Percentiles rank a stretch among this genome's conserved stretches.
These are phyloP conservation scores for Acephala macrosclerotiorum DNA, from an alignment of 2,329 filamentous ascomycete species.

Conservation along the genomic window DNA sequence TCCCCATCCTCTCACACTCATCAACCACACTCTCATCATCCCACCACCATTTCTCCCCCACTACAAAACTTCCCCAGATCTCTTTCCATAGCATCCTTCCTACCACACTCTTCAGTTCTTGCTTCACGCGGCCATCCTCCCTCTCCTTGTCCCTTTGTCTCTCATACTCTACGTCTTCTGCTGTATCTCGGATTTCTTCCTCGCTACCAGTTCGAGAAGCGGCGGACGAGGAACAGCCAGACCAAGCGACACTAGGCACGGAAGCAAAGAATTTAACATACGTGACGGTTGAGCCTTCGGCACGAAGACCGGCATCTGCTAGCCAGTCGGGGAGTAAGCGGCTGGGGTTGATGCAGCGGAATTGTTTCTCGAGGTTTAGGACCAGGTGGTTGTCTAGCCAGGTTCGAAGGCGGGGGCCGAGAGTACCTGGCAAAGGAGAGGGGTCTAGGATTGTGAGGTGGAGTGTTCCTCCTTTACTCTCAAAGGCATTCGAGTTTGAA, in stretches of 20 bases:
- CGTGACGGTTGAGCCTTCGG: constrained; percentile 35
- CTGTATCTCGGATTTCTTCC: neutral
- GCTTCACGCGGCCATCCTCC: constrained; percentile 43
- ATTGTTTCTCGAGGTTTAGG: constrained; percentile 63
- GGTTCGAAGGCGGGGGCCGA: constrained; percentile 62
- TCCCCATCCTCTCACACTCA: constrained; percentile 61
- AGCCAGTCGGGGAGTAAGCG: constrained; percentile 66
- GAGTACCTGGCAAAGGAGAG: constrained; percentile 59
- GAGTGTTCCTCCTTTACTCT: constrained; percentile 55
- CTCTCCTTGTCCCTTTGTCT: constrained; percentile 13
- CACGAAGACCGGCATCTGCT: constrained; percentile 60
- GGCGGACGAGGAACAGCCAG: neutral
- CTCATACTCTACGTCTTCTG: constrained; percentile 23
- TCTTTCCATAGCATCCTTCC: constrained; percentile 67
- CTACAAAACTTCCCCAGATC: constrained; percentile 58
- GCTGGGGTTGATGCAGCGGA: constrained; percentile 66
- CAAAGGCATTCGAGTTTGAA: neutral
- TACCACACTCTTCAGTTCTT: constrained; percentile 57
- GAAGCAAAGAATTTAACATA: constrained; percentile 38
- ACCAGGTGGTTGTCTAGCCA: constrained; percentile 71
- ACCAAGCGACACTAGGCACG: constrained; percentile 10
- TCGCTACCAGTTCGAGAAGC: neutral
- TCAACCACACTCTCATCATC: constrained; percentile 60
- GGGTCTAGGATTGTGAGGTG: constrained; percentile 70
- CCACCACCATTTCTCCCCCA: constrained; percentile 64